These are phyloP conservation scores for Erucastrum elatum DNA, from an alignment of 345 rosid genomes.

Conservation along the genomic window DNA sequence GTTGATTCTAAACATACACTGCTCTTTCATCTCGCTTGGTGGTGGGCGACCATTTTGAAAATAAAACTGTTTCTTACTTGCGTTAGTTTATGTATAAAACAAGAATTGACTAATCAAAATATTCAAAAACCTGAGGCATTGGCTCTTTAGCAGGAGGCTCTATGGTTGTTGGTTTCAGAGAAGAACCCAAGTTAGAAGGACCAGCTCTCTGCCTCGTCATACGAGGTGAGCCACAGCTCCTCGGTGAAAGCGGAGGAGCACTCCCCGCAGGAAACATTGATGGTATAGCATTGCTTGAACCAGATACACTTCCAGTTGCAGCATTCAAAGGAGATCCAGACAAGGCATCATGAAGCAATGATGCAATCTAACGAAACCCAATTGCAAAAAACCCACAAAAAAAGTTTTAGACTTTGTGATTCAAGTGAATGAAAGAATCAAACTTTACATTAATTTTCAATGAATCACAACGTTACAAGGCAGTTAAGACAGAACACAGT, in stretches of 20 bases:
- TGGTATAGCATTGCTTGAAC: constrained; percentile 67
- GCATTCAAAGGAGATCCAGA: constrained; percentile 68
- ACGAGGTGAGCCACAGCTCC: constrained; percentile 94
- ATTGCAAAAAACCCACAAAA: background rate
- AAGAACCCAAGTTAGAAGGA: constrained; percentile 85
- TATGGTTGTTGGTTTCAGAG: constrained; percentile 61
- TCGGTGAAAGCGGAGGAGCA: constrained; percentile 97
- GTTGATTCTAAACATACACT: background rate
- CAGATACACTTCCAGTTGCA: constrained; percentile 33
- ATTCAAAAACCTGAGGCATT: constrained; percentile 75
- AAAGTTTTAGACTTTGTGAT: constrained; percentile 20
- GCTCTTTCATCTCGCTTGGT: background rate
- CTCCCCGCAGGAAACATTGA: constrained; percentile 96
- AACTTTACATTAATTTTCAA: background rate
- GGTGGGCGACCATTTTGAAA: background rate
- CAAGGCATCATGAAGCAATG: constrained; percentile 82
- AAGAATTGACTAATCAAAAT: background rate
- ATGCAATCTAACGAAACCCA: constrained; percentile 46
- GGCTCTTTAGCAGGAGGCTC: constrained; percentile 83
- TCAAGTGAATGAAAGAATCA: background rate
- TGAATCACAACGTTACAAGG: background rate
- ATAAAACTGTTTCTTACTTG: constrained; percentile 47
- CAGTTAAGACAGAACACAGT: background rate
- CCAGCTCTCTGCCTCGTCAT: constrained; percentile 66
- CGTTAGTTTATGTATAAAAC: background rate